Evolutionary conservation across 345 rosid genomes (phyloP), one percentile per base, ranked within the genome.

Genomic region (Kernera saxatilis): DNA sequence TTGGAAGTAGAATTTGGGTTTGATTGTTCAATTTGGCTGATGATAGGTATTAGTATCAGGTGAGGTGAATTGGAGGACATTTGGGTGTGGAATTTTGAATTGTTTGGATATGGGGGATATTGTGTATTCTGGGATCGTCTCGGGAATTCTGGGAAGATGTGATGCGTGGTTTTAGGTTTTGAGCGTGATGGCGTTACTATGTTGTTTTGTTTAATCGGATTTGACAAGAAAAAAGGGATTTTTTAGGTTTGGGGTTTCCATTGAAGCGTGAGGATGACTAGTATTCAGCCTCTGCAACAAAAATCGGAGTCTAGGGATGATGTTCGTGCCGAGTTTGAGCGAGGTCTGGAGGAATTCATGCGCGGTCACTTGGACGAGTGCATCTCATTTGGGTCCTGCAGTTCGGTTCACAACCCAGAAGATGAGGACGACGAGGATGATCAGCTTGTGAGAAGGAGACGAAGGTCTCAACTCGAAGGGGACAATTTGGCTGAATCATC

Each of bases 401-500:
- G 97, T 71, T 89, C 98, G 2, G 79, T 84, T 1, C 87, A 82
- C 5, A 82, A 81, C 8, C 83, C 73, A 0, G 93, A 85, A 4
- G 96, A 86, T 4, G 99, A 87, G 17, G 94, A 88, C 0, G 91
- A 87, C 0, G 99, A 88, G 2, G 86, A 89, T 11, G 96, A 87
- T 67, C 97, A 84, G 78, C 82, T 87, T 67, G 87, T 92, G 61
- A 82, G 97, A 58, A 85, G 94, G 68, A 88, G 98, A 57, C 73
- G 91, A 27, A 85, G 98, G 84, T 87, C 99, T 19, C 92, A 88
- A 53, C 91, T 87, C 2, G 96, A 88, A 69, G 96, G 94, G 0
- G 97, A 91, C 56, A 87, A 91, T 74, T 68, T 91, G 67, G 99
- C 96, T 0, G 99, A 95, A 89, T 87, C 99, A 2, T 95, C 98